Base-by-base conservation (phyloP, 1,139 yeast genomes). In the Kodamaea derodonti region DNA sequence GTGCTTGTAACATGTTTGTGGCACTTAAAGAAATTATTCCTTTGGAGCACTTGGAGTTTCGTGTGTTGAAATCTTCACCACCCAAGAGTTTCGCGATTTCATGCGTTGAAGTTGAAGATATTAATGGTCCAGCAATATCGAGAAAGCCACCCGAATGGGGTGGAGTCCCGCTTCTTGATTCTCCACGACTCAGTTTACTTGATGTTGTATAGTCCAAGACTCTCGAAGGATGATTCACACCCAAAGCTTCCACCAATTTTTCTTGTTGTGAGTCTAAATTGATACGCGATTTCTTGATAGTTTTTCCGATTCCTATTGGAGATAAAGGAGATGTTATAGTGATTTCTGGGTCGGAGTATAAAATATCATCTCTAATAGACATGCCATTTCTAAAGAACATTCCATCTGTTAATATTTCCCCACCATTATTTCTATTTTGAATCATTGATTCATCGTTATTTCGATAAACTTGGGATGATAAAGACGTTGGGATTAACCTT, bases 1-100 rank as follows among this genome's bases (percentile, higher is more conserved):
- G 92, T 0, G 95, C 95, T 50, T 82, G 87, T 15, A 86, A 56
- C 0, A 78, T 75, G 17, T 38, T 42, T 9, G 31, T 27, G 4
- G 47, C 44, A 22, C 29, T 30, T n/a, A 47, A 33, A 13, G 27
- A 11, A 18, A 27, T 30, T 9, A 27, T 12, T 12, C 35, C 12
- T 26, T 33, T 13, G 31, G 41, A 9, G 20, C 4, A 6, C 28
- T 25, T 25, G 8, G 26, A n/a, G 13, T 12, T 8, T n/a, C 7
- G 6, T 7, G 26, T 7, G 11, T 8, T 30, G 6, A 27, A 24
- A 16, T 38, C 34, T 7, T 44, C 43, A 10, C 34, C 31, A 31
- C 41, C 44, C 4, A 45, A 34, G 4, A 38, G 35, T 18, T 32
- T 34, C 20, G 43, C 34, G 27, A 42, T 28, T 15, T 43, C 43